Evolutionary conservation across 805 yeast genomes (phyloP).

Genomic region (Candida xiaguanensis): DNA sequence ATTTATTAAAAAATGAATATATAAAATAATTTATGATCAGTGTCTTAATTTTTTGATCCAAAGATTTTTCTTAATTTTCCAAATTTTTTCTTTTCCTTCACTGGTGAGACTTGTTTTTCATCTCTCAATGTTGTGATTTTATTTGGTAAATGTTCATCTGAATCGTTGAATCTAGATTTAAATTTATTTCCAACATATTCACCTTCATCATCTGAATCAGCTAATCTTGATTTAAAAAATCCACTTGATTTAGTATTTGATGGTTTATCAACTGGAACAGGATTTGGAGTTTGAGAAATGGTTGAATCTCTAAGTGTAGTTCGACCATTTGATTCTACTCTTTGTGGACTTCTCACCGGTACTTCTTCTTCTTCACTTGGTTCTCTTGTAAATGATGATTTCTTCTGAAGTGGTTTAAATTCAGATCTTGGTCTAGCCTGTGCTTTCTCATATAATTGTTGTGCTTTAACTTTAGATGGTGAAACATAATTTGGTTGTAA

Average conservation of each 20-base stretch:
- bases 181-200: conserved; percentile 19
- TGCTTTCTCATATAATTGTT: conserved; percentile 52
- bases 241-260: conserved; percentile 1
- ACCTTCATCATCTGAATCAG: conserved; percentile 61
- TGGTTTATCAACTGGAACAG: too few species aligned
- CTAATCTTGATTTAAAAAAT: conserved; percentile 51
- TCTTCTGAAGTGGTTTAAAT: conserved; percentile 38
- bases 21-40: background rate
- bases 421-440: conserved; percentile 37
- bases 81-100: conserved; percentile 35
- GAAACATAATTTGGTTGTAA: conserved; percentile 34
- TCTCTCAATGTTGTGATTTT: conserved; percentile 4
- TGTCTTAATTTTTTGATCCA: conserved; percentile 17
- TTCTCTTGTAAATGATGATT: conserved; percentile 57
- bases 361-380: conserved; percentile 4
- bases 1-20: background rate
- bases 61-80: conserved; percentile 38
- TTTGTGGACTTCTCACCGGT: conserved; percentile 4
- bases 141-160: conserved; percentile 49
- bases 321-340: conserved; percentile 2
- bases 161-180: conserved; percentile 59
- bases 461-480: conserved; percentile 43
- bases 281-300: too few species aligned
- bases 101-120: conserved; percentile 2
- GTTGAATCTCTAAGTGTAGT: conserved; percentile 11